These are phyloP conservation scores for Citeromyces hawaiiensis DNA, from an alignment of 1,139 yeast species.

Conservation along the genomic window DNA sequence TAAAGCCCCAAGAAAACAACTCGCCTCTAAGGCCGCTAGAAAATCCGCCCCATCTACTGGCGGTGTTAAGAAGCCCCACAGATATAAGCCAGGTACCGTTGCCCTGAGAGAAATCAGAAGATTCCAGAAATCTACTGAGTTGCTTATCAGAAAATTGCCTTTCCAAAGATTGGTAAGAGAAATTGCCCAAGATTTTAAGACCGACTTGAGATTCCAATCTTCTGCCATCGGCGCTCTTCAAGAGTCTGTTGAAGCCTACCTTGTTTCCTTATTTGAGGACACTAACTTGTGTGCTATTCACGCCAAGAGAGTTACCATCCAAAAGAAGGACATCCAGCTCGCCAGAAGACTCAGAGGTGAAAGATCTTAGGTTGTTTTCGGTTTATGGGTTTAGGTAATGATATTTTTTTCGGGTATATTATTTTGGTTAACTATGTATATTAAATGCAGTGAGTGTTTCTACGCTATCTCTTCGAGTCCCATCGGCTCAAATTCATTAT, in stretches of 20 bases:
- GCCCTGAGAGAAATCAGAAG: slow-evolving; percentile 99
- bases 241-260: slow-evolving; percentile 98
- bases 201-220: slow-evolving; percentile 96
- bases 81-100: slow-evolving; percentile 99
- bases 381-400: slow-evolving; percentile 1
- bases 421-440: slow-evolving; percentile 5
- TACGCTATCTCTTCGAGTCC: slow-evolving; percentile 9
- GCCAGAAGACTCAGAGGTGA: slow-evolving; percentile 99
- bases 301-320: slow-evolving; percentile 99
- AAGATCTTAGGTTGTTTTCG: slow-evolving; percentile 41
- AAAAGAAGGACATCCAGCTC: slow-evolving; percentile 97
- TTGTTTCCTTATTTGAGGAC: slow-evolving; percentile 53
- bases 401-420: slow-evolving; percentile 4
- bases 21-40: slow-evolving; percentile 98
- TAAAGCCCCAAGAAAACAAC: slow-evolving; percentile 98
- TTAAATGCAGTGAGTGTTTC: slow-evolving; percentile 6
- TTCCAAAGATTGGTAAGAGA: slow-evolving; percentile 98
- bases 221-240: slow-evolving; percentile 98
- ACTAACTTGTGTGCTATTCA: slow-evolving; percentile 98
- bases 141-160: slow-evolving; percentile 93
- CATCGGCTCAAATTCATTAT: not conserved
- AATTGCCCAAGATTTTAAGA: slow-evolving; percentile 96
- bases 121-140: slow-evolving; percentile 96
- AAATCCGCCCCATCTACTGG: slow-evolving; percentile 90
- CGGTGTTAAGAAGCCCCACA: slow-evolving; percentile 99